A percentile compares a stretch with the other conserved stretches of the same genome.
Conservation (phyloP, 768 basidiomycete species). For the Psilocybe subaeruginosa region DNA sequence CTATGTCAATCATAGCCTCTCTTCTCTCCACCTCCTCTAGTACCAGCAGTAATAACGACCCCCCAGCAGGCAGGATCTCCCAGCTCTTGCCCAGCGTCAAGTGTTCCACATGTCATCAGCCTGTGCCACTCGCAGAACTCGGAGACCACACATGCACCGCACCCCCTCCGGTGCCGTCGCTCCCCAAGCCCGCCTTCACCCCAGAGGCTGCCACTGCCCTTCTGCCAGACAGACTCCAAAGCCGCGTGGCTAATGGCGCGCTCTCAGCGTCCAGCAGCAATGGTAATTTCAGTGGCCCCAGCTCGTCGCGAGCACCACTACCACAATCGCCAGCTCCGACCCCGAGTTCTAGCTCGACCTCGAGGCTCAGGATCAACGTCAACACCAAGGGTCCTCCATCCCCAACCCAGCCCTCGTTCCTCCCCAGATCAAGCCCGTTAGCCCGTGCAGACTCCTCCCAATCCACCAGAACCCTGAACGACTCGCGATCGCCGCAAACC, state of each 20-base stretch:
- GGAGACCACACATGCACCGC: constrained; percentile 77
- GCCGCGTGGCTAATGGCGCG: constrained; percentile 33
- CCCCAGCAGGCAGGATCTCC: constrained; percentile 52
- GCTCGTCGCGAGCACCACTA: constrained; percentile 12
- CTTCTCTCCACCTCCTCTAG: constrained; percentile 28
- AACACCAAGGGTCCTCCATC: constrained; percentile 19
- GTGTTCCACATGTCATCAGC: constrained; percentile 76
- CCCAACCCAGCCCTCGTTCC: constrained; percentile 28
- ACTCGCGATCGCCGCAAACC: background rate
- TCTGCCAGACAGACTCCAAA: constrained; percentile 53
- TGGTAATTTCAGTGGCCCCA: background rate
- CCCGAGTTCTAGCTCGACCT: constrained; percentile 24
- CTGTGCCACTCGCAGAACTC: constrained; percentile 73
- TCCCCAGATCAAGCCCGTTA: constrained; percentile 39
- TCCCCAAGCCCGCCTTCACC: constrained; percentile 40
- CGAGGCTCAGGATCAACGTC: constrained; percentile 36
- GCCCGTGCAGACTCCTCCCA: constrained; percentile 25
- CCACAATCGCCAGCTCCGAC: constrained; percentile 26
- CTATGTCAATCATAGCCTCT: constrained; percentile 18
- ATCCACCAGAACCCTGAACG: background rate
- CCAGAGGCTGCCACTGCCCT: constrained; percentile 45
- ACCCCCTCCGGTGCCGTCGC: constrained; percentile 31
- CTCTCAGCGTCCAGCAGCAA: background rate
- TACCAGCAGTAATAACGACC: constrained; percentile 20
- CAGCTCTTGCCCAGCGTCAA: constrained; percentile 82